Percentiles rank a stretch among this genome's conserved stretches.
Evolutionary conservation across 768 basidiomycete species (phyloP).

Genomic region (Nidula microcarpa): DNA sequence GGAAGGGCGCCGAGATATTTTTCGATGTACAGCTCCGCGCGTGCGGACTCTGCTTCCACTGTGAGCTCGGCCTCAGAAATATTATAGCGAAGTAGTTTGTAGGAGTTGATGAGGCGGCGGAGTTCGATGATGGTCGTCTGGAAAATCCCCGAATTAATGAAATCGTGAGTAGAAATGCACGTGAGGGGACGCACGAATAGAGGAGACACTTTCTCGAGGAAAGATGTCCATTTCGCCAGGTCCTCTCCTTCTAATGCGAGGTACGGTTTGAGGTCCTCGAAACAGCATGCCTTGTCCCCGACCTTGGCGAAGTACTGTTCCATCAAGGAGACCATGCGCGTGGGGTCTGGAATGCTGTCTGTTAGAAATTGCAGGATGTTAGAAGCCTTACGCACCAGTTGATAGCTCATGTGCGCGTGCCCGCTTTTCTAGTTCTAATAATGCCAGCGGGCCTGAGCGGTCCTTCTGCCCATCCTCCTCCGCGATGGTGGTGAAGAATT

Average conservation of each 20-base stretch:
- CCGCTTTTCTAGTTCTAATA: constrained; percentile 74
- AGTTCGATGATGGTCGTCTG: constrained; percentile 53
- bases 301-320: constrained; percentile 68
- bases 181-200: constrained; percentile 39
- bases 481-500: constrained; percentile 53
- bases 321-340: constrained; percentile 44
- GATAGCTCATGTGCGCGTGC: constrained; percentile 44
- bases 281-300: constrained; percentile 82
- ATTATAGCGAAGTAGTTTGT: constrained; percentile 69
- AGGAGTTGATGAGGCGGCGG: constrained; percentile 67
- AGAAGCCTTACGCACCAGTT: constrained; percentile 28
- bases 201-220: constrained; percentile 44
- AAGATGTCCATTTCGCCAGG: constrained; percentile 47
- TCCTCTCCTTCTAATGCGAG: constrained; percentile 45
- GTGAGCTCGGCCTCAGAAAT: constrained; percentile 48
- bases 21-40: constrained; percentile 48
- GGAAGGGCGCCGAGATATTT: constrained; percentile 67
- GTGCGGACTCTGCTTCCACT: constrained; percentile 49
- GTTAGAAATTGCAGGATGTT: background rate
- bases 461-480: constrained; percentile 68
- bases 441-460: constrained; percentile 68
- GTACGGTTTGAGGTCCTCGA: constrained; percentile 79
- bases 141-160: background rate
- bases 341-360: constrained; percentile 32
- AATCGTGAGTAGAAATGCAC: background rate